phyloP scores from a whole-genome alignment of 306 rosid species.

The Begonia loranthoides region DNA sequence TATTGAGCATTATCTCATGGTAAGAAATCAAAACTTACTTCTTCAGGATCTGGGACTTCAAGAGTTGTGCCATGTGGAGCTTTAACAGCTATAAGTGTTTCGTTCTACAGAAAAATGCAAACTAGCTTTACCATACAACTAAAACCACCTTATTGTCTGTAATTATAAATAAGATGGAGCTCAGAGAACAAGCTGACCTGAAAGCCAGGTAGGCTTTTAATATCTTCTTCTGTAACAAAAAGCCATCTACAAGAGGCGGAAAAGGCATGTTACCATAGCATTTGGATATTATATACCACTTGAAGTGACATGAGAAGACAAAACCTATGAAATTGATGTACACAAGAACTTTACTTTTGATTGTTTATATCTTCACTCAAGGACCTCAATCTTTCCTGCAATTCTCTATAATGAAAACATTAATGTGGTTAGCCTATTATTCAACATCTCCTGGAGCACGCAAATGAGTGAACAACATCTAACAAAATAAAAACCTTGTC shows the following conservation, averaged over 20 bases:
- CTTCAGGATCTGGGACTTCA: slow-evolving; percentile 99
- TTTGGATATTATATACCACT: neutral
- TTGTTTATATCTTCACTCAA: slow-evolving; percentile 76
- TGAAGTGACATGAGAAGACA: slow-evolving; percentile 2
- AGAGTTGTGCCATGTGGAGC: slow-evolving; percentile 99
- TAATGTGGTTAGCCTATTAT: neutral
- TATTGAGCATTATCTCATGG: neutral
- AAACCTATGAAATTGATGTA: slow-evolving; percentile 8
- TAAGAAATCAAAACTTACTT: slow-evolving; percentile 36
- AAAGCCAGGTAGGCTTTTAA: slow-evolving; percentile 75
- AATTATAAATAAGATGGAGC: slow-evolving; percentile 13
- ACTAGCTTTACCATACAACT: slow-evolving; percentile 14
- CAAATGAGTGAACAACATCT: neutral
- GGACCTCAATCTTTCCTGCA: slow-evolving; percentile 78
- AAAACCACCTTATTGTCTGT: slow-evolving; percentile 7
- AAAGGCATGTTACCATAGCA: slow-evolving; percentile 4
- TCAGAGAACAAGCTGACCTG: slow-evolving; percentile 28
- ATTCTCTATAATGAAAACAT: slow-evolving; percentile 43
- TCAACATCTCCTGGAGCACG: too few relatives aligned
- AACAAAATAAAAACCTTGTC: slow-evolving; percentile 46
- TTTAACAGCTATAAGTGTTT: slow-evolving; percentile 91
- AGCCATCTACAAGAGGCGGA: slow-evolving; percentile 43
- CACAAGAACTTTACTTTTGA: slow-evolving; percentile 40
- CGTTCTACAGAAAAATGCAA: slow-evolving; percentile 45
- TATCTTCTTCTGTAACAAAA: slow-evolving; percentile 89